Evolutionary conservation across 305 asterid species (phyloP), one percentile per base, ranked within the genome.

Genomic region (Rubia occidens): DNA sequence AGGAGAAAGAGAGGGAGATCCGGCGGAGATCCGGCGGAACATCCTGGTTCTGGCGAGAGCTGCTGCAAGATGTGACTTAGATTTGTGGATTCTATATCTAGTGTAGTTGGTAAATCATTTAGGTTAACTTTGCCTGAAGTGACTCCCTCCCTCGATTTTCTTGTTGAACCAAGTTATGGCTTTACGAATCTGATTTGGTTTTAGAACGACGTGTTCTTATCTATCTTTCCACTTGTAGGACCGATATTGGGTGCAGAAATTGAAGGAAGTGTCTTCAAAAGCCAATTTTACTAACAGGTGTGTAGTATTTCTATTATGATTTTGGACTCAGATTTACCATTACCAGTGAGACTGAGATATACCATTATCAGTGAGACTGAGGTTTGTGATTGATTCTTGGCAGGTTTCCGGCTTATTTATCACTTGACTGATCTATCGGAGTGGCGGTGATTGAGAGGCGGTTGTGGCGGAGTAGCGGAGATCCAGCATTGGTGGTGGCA

Each of bases 31-130:
- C 29, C 2, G 32, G 3, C 32, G 32, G 32, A 29, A 5, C 59
- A n/a, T 17, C 59, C 60, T 6, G 99, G 99, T 73, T 94, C 97
- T 8, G 99, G 99, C 37, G 99, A 94, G 76, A 88, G 99, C 86
- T 85, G 97, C 86, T 92, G 97, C 69, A 94, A 85, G 88, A 78
- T 94, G 91, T 81, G 83, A 24, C 89, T 91, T 67, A 86, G 82
- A 78, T 89, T 94, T 73, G 74, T 80, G 61, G 97, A 93, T 74
- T 86, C 89, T 45, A 65, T 84, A 43, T 94, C 99, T 62, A 81
- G 75, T 53, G 94, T 86, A 32, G 55, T 76, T 61, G 93, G 96
- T 44, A 85, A 82, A 78, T 79, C 91, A 47, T 91, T 94, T 77
- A 88, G 78, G 73, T 79, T 94, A 81, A 82, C 95, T 80, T 83